Evolutionary conservation across 129 eudicot genomes (phyloP).

Genomic region (Rutidosis leptorrhynchoides): DNA sequence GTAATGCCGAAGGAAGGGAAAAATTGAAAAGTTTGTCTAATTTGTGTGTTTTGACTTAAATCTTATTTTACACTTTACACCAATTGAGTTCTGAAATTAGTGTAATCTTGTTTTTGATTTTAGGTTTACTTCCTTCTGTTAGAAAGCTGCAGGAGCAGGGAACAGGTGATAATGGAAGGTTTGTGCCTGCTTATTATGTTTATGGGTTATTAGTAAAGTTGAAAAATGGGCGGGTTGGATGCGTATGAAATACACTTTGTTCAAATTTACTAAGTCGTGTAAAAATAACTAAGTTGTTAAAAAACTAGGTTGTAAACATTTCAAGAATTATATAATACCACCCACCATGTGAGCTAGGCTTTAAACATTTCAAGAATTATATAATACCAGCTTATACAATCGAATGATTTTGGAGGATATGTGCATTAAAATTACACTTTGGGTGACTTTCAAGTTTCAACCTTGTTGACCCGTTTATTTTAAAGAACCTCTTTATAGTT

Average conservation of each 20-base stretch:
- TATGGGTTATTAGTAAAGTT: not conserved
- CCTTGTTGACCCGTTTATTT: not conserved
- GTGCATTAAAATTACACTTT: not conserved
- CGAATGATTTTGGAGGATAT: not conserved
- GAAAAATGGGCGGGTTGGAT: not conserved
- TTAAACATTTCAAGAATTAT: not conserved
- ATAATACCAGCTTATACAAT: not conserved
- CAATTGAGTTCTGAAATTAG: not conserved
- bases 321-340: not conserved
- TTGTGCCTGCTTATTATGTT: slow-evolving; percentile 7
- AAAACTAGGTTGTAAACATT: too few species aligned
- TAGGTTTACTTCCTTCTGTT: slow-evolving; percentile 46
- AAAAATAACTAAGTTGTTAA: too few species aligned
- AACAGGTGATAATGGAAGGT: slow-evolving; percentile 49
- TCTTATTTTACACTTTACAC: not conserved
- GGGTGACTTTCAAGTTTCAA: not conserved
- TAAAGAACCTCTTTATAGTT: not conserved
- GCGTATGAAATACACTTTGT: not conserved
- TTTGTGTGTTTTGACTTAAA: slow-evolving; percentile 4
- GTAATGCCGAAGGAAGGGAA: slow-evolving; percentile 28
- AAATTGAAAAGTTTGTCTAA: slow-evolving; percentile 46
- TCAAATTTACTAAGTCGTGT: not conserved
- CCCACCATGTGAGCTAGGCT: too few species aligned
- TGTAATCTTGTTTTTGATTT: not conserved
- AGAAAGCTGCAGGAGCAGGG: slow-evolving; percentile 36